Evolutionary conservation across 1,284 basidiomycete species (phyloP), one percentile per base, ranked within the genome.

Genomic region (Stereum hirsutum): DNA sequence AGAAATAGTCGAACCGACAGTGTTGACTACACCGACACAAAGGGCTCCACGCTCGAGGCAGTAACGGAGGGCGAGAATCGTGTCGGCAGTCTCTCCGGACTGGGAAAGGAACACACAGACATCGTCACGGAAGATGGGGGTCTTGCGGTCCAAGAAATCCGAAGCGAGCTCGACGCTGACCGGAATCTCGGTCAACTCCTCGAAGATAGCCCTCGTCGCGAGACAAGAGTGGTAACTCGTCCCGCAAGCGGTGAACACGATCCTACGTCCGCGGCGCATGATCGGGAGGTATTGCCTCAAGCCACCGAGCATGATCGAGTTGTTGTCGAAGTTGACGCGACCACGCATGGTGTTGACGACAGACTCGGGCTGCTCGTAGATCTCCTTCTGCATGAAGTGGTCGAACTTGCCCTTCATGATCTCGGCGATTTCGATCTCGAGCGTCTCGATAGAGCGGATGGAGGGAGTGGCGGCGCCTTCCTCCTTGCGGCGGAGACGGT

Each of bases 301-400:
- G 45, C 96, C 96, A 63, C 96, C 96, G 39, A 99, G 84, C 19
- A 88, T 97, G 61, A 99, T 89, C 51, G 76, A 75, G 65, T 89
- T 81, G 45, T 76, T 81, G 63, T 99, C 96, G 62, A 99, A 99
- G 79, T 97, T 99, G 73, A 99, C 90, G 57, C 96, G 91, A 51
- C 96, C 96, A 79, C 96, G 90, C 96, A 99, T 99, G 42, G 96
- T 99, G 78, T 99, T 99, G 67, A 99, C 92, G 54, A 99, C 96
- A 38, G 93, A 97, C 62, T 99, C 96, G 48, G 95, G 96, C 68
- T 99, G 96, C 64, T 99, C 96, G 75, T 96, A 99, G 59, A 99
- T 99, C 68, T 99, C 96, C 74, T 99, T 99, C 66, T 99, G 95
- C 96, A 99, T 99, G 68, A 99, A 99, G 66, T 96, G 94, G 62